These are phyloP conservation scores for Arthrobotrys sinensis DNA, from an alignment of 2,329 filamentous ascomycete species.

Conservation along the genomic window DNA sequence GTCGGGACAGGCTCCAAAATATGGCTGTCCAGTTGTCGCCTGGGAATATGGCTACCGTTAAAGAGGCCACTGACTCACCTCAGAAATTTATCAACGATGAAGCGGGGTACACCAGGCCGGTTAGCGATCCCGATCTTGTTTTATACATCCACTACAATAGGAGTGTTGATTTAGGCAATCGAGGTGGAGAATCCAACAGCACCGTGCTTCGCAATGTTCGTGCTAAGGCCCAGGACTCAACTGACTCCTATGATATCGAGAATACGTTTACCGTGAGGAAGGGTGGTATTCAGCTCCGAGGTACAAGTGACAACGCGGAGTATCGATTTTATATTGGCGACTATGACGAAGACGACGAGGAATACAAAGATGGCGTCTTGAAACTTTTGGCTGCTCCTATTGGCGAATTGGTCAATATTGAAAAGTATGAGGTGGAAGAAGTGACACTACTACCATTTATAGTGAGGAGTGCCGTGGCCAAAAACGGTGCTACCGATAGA, in stretches of 20 bases:
- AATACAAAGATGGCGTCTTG: background rate
- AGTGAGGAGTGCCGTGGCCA: background rate
- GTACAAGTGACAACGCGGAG: background rate
- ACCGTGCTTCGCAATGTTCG: background rate
- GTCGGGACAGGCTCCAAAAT: background rate
- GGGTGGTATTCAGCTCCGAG: background rate
- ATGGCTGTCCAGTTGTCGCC: background rate
- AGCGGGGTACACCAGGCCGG: background rate
- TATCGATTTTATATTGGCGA: background rate
- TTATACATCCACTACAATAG: constrained; percentile 1
- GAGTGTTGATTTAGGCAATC: background rate
- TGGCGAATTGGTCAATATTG: background rate
- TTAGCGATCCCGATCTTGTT: background rate
- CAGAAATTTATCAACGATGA: constrained; percentile 3
- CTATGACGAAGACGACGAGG: background rate
- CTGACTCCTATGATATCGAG: background rate
- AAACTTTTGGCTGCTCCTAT: background rate
- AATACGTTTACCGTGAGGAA: background rate
- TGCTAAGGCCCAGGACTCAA: background rate
- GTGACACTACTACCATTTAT: background rate
- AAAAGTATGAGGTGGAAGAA: background rate
- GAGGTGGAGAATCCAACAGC: background rate
- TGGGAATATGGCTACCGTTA: background rate
- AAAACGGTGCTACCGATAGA: background rate
- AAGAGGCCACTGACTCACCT: background rate